phyloP scores from a whole-genome alignment of 1,284 basidiomycete genomes.

The Sporisorium iseilematis-ciliati region DNA sequence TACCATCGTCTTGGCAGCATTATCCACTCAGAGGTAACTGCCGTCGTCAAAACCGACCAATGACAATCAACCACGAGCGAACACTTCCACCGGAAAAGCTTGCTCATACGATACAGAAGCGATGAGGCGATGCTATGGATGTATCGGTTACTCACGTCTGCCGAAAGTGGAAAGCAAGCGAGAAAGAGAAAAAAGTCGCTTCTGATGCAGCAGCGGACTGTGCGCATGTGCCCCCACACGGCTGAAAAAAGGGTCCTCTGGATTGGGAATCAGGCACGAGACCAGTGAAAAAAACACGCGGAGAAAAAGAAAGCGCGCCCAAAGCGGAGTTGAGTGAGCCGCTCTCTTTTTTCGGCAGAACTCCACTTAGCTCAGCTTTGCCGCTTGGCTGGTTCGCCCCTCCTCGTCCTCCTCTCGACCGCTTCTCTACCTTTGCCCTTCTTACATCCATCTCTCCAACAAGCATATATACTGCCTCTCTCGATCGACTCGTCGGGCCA shows the following conservation, averaged over 20 bases:
- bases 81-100: no score
- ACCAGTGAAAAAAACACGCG: slow-evolving; percentile 2
- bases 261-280: not conserved
- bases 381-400: not conserved
- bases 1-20: no score
- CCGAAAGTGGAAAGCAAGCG: not conserved
- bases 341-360: not conserved
- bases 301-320: not conserved
- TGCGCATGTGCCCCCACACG: no score
- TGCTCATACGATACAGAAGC: not conserved
- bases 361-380: slow-evolving; percentile 20
- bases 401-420: slow-evolving; percentile 6
- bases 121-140: not conserved
- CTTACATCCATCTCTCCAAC: slow-evolving; percentile 1
- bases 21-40: not conserved
- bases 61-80: not conserved
- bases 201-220: not conserved
- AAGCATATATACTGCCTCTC: slow-evolving; percentile 11
- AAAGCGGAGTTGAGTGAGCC: not conserved
- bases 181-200: not conserved
- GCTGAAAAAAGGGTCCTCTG: not conserved
- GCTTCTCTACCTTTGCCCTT: not conserved
- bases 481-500: not conserved
- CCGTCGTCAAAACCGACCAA: not conserved
- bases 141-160: slow-evolving; percentile 1